Base-by-base conservation (phyloP, 2,329 filamentous ascomycete species). In the Cordyceps cateniannulata region DNA sequence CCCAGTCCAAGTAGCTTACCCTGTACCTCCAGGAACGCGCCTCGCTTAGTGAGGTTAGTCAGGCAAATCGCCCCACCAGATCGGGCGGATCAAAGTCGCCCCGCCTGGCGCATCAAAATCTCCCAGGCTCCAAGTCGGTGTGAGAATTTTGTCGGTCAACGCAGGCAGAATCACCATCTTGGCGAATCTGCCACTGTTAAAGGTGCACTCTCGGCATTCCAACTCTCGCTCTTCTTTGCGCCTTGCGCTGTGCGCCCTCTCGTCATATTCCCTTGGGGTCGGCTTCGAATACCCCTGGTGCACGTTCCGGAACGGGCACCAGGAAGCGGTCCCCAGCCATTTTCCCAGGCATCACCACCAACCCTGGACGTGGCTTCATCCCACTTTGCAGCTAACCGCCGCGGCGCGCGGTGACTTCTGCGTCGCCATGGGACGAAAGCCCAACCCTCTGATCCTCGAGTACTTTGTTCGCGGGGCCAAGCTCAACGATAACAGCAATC, bases 401-500 rank as follows among this genome's bases (percentile, higher is more conserved):
- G 8, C 32, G 32, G 8, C 32, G 32, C 32, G 10, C 32, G 24
- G 8, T 7, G 35, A 32, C 47, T 35, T 16, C 16, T 42, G 35
- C 35, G 22, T 54, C 40, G 77, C 71, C 67, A 93, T 93, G 91
- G 91, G 91, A 72, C 85, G 91, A 71, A 88, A 88, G 76, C 91
- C 90, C 65, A 93, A 95, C 75, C 85, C 86, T 68, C 81, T 96
- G 67, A 93, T 96, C 72, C 82, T 90, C 73, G 86, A 93, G 75
- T 95, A 91, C 79, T 97, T 96, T 74, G 85, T 90, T 72, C 85
- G 92, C 67, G 93, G 93, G 10, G 84, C 85, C 44, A 96, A 96
- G 76, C 83, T 96, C 68, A 86, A 88, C 70, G 91, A 96, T 76
- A 88, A 90, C 65, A 95, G 90, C 78, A 96, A 96, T 73, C 86